Evolutionary conservation across 768 basidiomycete species (phyloP), one percentile per base, ranked within the genome.

Genomic region (Russula sp.): DNA sequence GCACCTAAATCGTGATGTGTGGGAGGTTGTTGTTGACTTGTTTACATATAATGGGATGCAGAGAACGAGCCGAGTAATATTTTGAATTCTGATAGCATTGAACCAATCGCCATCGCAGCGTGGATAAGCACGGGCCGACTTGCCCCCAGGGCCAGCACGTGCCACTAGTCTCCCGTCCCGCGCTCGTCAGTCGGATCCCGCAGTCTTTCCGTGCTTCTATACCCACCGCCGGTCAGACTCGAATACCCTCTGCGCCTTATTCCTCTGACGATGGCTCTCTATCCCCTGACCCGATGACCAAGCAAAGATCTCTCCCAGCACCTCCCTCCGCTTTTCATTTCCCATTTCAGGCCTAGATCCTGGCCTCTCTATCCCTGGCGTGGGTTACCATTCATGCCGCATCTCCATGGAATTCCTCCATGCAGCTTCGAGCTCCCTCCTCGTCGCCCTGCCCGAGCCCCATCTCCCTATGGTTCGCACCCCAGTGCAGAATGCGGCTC

Each of bases 341-440:
- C 66, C 85, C 85, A 14, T 86, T 84, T 77, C 82, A 86, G 70
- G 79, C 82, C 83, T 86, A 9, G 87, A 87, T 69, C 83, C 85
- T 0, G 75, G 80, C 14, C 77, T 76, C 1, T 68, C 74, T 18
- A 70, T 80, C 52, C 77, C 82, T 10, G 71, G 68, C 37, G 68
- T 73, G 16, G 76, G 57, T 20, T 53, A 55, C 34, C 57, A 40
- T 52, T 66, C 77, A 13, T 75, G 80, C 8, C 76, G 75, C 49
- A 64, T 72, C 20, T 82, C 82, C 52, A 66, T 73, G 32, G 81
- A 80, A 34, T 77, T 74, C 54, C 70, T 77, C 20, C 37, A 39
- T 16, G 66, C 37, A 11, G 49, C 54, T 11, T 49, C 35, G 69
- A 66, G 10, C 57, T 61, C 35, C 47, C 70, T 51, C 16, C n/a